Evolutionary conservation across 2,329 filamentous ascomycete genomes (phyloP).

Genomic region (Monascus ruber): DNA sequence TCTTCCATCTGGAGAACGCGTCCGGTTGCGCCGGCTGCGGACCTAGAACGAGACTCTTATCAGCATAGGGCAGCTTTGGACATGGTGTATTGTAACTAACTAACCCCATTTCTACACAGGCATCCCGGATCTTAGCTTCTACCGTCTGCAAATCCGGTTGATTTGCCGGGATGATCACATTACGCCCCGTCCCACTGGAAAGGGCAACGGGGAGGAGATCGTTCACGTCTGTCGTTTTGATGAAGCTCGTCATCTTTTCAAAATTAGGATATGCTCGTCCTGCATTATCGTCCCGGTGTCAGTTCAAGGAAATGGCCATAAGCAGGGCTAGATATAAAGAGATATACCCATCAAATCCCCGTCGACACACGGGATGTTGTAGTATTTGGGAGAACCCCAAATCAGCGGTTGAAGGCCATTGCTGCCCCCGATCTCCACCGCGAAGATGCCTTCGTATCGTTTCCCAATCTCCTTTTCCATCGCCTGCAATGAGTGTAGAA

Average conservation of each 20-base stretch:
- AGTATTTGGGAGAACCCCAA: slow-evolving; percentile 10
- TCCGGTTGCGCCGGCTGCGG: slow-evolving; percentile 1
- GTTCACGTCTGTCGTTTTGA: background rate
- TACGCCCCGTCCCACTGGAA: slow-evolving; percentile 1
- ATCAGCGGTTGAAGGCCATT: slow-evolving; percentile 28
- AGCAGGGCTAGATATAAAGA: no score
- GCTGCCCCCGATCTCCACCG: slow-evolving; percentile 22
- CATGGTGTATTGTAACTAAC: background rate
- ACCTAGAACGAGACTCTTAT: background rate
- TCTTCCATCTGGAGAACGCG: slow-evolving; percentile 35
- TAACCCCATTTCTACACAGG: slow-evolving; percentile 1
- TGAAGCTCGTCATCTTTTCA: slow-evolving; percentile 3
- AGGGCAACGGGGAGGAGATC: slow-evolving; percentile 1
- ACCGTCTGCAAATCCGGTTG: background rate
- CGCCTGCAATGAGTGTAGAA: slow-evolving; percentile 8
- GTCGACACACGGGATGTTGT: slow-evolving; percentile 30
- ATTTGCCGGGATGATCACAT: slow-evolving; percentile 1
- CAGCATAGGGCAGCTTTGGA: no score
- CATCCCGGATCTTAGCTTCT: background rate
- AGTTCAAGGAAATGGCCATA: background rate
- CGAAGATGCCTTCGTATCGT: slow-evolving; percentile 27
- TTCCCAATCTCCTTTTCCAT: slow-evolving; percentile 3
- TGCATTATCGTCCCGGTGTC: background rate
- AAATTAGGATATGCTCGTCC: slow-evolving; percentile 5
- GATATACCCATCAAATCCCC: slow-evolving; percentile 36